phyloP scores from a whole-genome alignment of 2,329 filamentous ascomycete species.

The Colletotrichum chrysophilum region DNA sequence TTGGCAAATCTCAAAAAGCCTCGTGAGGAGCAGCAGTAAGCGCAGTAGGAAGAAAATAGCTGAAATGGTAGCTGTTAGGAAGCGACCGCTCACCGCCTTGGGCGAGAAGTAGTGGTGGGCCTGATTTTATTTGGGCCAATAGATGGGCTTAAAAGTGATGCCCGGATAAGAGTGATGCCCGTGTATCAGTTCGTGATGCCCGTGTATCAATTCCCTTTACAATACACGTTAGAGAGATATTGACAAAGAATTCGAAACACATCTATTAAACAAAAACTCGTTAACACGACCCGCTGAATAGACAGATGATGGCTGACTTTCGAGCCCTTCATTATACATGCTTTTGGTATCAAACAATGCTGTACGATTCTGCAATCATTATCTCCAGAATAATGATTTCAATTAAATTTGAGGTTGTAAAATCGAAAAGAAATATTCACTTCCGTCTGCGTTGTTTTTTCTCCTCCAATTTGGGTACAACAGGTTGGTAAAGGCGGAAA shows the following conservation, averaged over 20 bases:
- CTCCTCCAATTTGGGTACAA: not conserved
- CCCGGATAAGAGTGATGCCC: no score
- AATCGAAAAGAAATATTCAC: not conserved
- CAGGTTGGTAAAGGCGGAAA: not conserved
- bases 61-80: no score
- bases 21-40: no score
- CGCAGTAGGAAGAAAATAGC: no score
- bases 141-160: no score
- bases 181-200: no score
- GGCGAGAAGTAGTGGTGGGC: no score
- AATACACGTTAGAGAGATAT: not conserved
- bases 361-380: not conserved
- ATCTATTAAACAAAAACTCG: not conserved
- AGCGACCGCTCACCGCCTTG: no score
- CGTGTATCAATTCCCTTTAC: no score
- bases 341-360: not conserved
- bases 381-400: no score
- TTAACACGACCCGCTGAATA: not conserved
- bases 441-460: not conserved
- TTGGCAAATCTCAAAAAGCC: no score
- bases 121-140: no score
- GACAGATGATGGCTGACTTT: not conserved
- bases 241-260: not conserved
- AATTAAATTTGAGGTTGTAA: not conserved
- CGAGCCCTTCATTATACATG: not conserved